Evolutionary conservation across 2,329 filamentous ascomycete genomes (phyloP), one percentile per base, ranked within the genome.

Genomic region (Phoma sp.): DNA sequence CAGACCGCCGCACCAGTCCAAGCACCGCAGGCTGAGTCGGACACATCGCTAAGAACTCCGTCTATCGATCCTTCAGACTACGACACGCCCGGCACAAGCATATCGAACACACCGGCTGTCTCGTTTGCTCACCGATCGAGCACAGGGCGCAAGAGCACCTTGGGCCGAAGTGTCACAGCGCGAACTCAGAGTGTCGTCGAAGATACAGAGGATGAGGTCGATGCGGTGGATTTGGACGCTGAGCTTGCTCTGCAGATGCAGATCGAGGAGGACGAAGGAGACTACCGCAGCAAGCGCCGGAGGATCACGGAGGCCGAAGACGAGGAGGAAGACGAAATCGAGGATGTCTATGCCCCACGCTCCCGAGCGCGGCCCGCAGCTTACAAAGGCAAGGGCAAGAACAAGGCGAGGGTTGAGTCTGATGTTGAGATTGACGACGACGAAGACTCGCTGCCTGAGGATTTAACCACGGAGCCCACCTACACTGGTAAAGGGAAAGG

Each of bases 21-120:
- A 32, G 51, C 43, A 37, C 55, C 55, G 40, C 57, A 52, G 47
- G 38, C 43, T 2, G 64, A 58, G 6, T 58, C 61, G 22, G 66
- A 66, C 4, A 70, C 61, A 56, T 71, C 71, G 3, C 59, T 65
- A 9, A 64, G 55, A 14, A 71, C 71, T 6, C 65, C 67, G n/a
- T 73, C 71, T 4, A 50, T 72, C 13, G 72, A 74, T 9, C 67
- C 67, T 5, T 81, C 78, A 33, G 82, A 79, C 14, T 83, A 82
- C 63, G 85, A 84, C 54, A 89, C 87, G 3, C 86, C 86, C 4
- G 82, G 78, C 33, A 89, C 87, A 18, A 87, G 84, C 69, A 78
- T 80, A 48, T 75, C 78, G 41, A 78, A 77, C 14, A 87, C 85
- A 8, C 85, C 84, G 4, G 79, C 76, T 22, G 75, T 78, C 23